Evolutionary conservation across 176 grass and related monocot genomes (phyloP).

Genomic region (Oryza rufipogon): DNA sequence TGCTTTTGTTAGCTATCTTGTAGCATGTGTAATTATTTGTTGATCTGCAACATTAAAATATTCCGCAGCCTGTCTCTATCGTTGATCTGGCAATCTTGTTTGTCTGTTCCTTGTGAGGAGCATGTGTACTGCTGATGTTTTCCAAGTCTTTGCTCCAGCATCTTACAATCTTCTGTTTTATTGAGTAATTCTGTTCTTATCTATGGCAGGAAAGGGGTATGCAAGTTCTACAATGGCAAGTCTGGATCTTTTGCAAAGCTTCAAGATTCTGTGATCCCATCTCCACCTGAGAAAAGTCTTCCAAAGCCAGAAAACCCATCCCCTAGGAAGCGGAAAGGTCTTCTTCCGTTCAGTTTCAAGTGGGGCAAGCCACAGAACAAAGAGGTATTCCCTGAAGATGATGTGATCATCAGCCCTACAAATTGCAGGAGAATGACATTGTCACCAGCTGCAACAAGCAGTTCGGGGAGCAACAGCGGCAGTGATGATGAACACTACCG

Average conservation of each 20-base stretch:
- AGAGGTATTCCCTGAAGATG: slow-evolving; percentile 49
- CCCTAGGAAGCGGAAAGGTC: slow-evolving; percentile 79
- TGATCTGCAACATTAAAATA: slow-evolving; percentile 41
- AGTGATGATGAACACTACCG: slow-evolving; percentile 55
- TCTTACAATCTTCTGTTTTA: slow-evolving; percentile 17
- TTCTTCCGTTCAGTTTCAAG: slow-evolving; percentile 74
- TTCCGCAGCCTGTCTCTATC: slow-evolving; percentile 26
- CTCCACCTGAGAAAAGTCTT: slow-evolving; percentile 48
- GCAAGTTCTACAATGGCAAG: slow-evolving; percentile 80
- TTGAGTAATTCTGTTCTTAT: slow-evolving; percentile 35
- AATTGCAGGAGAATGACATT: slow-evolving; percentile 52
- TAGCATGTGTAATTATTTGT: slow-evolving; percentile 23
- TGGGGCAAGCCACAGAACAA: slow-evolving; percentile 55
- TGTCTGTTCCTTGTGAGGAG: slow-evolving; percentile 18
- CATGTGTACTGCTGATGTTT: slow-evolving; percentile 24
- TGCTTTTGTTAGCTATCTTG: slow-evolving; percentile 34
- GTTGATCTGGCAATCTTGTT: slow-evolving; percentile 41
- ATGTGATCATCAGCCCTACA: slow-evolving; percentile 47
- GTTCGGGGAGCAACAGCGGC: slow-evolving; percentile 76
- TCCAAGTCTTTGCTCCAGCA: not conserved
- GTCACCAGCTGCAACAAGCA: slow-evolving; percentile 54
- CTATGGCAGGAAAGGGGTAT: slow-evolving; percentile 66
- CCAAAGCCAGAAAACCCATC: slow-evolving; percentile 67
- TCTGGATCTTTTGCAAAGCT: slow-evolving; percentile 65
- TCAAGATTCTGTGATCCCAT: slow-evolving; percentile 49